These are phyloP conservation scores for Protomyces inouyei DNA, from an alignment of 1,139 yeast genomes.

Conservation along the genomic window DNA sequence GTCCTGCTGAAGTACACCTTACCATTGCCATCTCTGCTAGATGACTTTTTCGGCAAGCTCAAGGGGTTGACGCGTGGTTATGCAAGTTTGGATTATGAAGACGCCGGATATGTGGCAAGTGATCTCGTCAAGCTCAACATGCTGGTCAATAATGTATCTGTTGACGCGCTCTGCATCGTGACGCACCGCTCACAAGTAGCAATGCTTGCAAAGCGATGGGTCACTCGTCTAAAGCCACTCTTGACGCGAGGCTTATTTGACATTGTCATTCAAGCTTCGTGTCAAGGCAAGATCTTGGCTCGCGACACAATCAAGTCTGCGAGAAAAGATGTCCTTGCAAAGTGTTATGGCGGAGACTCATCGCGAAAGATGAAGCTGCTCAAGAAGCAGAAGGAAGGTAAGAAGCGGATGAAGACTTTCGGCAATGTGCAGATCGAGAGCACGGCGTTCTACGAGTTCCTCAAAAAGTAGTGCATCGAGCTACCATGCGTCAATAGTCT, in stretches of 20 bases:
- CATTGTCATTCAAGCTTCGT: constrained; percentile 86
- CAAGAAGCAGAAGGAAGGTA: constrained; percentile 89
- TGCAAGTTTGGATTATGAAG: constrained; percentile 92
- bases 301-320: constrained; percentile 91
- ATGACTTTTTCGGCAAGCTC: constrained; percentile 88
- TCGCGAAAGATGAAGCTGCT: constrained; percentile 83
- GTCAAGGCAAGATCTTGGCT: constrained; percentile 77
- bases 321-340: constrained; percentile 85
- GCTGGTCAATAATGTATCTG: constrained; percentile 80
- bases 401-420: constrained; percentile 70
- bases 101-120: constrained; percentile 74
- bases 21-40: constrained; percentile 85
- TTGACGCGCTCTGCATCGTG: constrained; percentile 89
- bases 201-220: constrained; percentile 72
- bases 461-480: background rate
- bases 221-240: constrained; percentile 70
- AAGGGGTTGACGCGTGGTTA: constrained; percentile 89
- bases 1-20: constrained; percentile 71
- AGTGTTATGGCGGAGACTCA: constrained; percentile 86
- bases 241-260: constrained; percentile 80
- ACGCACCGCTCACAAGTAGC: constrained; percentile 78
- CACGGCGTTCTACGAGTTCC: constrained; percentile 21
- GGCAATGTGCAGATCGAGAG: constrained; percentile 53
- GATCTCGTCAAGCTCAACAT: constrained; percentile 84
- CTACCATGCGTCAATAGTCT: background rate